phyloP scores from a whole-genome alignment of 805 yeast genomes.

The Saturnispora diversa region DNA sequence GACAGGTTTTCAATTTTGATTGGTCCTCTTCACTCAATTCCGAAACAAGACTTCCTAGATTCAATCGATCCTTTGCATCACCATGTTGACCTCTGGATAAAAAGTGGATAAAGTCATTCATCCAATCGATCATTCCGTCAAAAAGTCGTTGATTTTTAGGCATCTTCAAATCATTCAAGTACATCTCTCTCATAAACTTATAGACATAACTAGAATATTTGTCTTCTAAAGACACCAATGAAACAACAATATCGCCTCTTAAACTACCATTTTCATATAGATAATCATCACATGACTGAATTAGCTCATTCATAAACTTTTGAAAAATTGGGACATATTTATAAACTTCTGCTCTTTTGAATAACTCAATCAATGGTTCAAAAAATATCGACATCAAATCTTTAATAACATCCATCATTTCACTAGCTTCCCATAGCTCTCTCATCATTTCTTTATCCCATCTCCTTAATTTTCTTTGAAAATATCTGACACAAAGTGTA shows the following conservation, averaged over 20 bases:
- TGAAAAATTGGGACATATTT: constrained; percentile 58
- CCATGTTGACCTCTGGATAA: constrained; percentile 51
- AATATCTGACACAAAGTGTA: constrained; percentile 52
- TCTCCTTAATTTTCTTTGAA: constrained; percentile 55
- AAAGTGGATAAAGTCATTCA: constrained; percentile 54
- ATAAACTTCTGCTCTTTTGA: constrained; percentile 59
- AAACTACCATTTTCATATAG: constrained; percentile 36
- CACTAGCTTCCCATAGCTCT: constrained; percentile 79
- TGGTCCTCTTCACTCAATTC: constrained; percentile 10
- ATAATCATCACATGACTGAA: constrained; percentile 44
- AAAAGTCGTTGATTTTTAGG: constrained; percentile 39
- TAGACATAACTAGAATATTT: constrained; percentile 68
- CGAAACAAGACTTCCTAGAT: constrained; percentile 34
- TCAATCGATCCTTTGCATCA: constrained; percentile 35
- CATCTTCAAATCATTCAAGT: constrained; percentile 56
- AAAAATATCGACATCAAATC: constrained; percentile 66
- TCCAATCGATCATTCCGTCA: constrained; percentile 66
- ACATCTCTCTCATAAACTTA: constrained; percentile 73
- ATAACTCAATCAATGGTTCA: constrained; percentile 63
- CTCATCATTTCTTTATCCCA: constrained; percentile 70
- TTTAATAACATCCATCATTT: constrained; percentile 64
- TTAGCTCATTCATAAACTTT: constrained; percentile 59
- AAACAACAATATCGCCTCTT: constrained; percentile 54
- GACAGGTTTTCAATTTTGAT: constrained; percentile 31
- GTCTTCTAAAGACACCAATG: constrained; percentile 55